Percentiles rank a stretch among this genome's conserved stretches.
Evolutionary conservation across 2,329 filamentous ascomycete genomes (phyloP).

Genomic region (Trichophyton benhamiae): DNA sequence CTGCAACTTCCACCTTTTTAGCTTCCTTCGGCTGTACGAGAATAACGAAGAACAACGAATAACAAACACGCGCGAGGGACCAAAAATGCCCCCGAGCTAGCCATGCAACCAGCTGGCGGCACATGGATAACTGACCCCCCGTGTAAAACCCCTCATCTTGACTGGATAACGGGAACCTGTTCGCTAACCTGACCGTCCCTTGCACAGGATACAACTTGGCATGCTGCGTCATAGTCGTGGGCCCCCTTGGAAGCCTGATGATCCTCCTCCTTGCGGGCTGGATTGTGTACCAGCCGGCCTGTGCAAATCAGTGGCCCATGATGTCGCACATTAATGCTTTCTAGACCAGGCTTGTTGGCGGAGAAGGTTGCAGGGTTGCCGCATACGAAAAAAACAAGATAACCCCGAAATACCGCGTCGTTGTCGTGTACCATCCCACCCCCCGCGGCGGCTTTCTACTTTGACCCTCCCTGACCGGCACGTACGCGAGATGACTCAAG

Average conservation of each 20-base stretch:
- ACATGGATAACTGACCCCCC: background rate
- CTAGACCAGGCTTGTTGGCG: background rate
- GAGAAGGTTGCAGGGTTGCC: background rate
- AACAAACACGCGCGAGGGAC: background rate
- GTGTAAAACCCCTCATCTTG: background rate
- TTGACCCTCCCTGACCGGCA: background rate
- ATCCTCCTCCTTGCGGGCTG: background rate
- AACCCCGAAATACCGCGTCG: background rate
- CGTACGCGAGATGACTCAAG: background rate
- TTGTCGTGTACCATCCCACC: background rate
- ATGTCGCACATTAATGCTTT: background rate
- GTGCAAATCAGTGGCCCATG: background rate
- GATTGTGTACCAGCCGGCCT: background rate
- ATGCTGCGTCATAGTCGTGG: slow-evolving; percentile 3
- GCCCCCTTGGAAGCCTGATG: background rate
- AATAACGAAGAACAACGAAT: background rate
- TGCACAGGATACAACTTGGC: background rate
- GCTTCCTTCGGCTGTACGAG: background rate
- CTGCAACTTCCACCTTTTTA: background rate
- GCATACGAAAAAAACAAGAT: background rate
- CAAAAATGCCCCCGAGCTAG: background rate
- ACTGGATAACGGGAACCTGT: background rate
- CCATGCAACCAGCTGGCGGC: slow-evolving; percentile 3
- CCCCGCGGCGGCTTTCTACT: background rate
- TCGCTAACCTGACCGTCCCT: slow-evolving; percentile 1